Percentiles rank a stretch among this genome's conserved stretches.
Conservation (phyloP, 2,329 filamentous ascomycete genomes). For the Neobulgaria alba region DNA sequence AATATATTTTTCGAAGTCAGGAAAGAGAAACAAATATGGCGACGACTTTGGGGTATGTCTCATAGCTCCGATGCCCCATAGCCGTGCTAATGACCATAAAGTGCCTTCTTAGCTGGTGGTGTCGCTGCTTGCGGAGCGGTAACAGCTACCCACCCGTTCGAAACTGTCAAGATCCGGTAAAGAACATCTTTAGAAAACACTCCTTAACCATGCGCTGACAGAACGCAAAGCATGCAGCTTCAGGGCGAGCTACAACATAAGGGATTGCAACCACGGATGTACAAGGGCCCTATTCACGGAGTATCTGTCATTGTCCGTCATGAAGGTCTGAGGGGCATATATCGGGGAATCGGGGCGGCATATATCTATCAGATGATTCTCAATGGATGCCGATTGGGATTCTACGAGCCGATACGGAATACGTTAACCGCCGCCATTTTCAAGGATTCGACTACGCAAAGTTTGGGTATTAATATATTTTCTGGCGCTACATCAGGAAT, state of each 20-base stretch:
- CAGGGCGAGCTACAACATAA: slow-evolving; percentile 92
- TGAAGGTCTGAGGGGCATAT: slow-evolving; percentile 77
- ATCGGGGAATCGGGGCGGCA: slow-evolving; percentile 82
- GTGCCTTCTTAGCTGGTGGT: slow-evolving; percentile 90
- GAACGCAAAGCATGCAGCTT: slow-evolving; percentile 67
- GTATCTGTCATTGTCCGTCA: slow-evolving; percentile 84
- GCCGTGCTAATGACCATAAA: slow-evolving; percentile 17
- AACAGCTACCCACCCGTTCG: slow-evolving; percentile 94
- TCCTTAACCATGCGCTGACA: slow-evolving; percentile 6
- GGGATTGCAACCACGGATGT: slow-evolving; percentile 75
- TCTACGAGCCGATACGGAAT: slow-evolving; percentile 90
- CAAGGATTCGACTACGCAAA: slow-evolving; percentile 67
- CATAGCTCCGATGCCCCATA: not conserved
- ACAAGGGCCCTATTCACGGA: slow-evolving; percentile 85
- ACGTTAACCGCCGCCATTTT: slow-evolving; percentile 61
- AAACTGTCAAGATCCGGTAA: slow-evolving; percentile 96
- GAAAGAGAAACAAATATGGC: slow-evolving; percentile 36
- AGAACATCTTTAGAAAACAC: slow-evolving; percentile 15
- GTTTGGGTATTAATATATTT: slow-evolving; percentile 85
- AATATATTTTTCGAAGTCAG: slow-evolving; percentile 5
- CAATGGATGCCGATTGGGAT: slow-evolving; percentile 92
- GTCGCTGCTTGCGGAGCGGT: slow-evolving; percentile 96
- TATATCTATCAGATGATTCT: slow-evolving; percentile 95
- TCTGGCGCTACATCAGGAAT: slow-evolving; percentile 83
- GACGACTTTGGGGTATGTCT: slow-evolving; percentile 41